Base-by-base conservation (phyloP, 257 asterid species). In the Coffea canephora region DNA sequence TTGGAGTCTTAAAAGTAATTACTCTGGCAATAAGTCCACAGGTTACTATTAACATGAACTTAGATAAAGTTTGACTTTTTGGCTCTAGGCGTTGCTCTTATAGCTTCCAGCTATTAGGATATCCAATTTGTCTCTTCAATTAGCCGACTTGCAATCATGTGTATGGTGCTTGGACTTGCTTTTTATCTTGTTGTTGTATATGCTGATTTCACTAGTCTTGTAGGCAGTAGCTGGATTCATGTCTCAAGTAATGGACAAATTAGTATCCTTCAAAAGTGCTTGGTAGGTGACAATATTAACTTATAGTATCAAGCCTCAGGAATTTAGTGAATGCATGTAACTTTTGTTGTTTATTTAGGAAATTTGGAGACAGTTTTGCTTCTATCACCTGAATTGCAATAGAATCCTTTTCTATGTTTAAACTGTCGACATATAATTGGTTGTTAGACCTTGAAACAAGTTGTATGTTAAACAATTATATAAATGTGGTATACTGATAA, bases 221-320 rank as follows among this genome's bases (percentile, higher is more conserved):
- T 82, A 91, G 96, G 96, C 87, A 61, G 86, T 88, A 74, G 91
- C 92, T 65, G 90, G 80, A 62, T 88, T 89, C 83, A 89, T 91
- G 93, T 88, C 91, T 70, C 87, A 76, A 86, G 87, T 80, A 36
- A 82, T 86, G 78, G 87, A 87, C 55, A 66, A 80, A 75, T 89
- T 94, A 49, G 78, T 71, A 43, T 78, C 89, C 77, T 88, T 90
- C 76, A 84, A 86, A 27, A 27, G 27, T 27, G 27, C 27, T 27
- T 27, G 27, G 27, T 27, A 27, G 27, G 27, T 27, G 27, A 27
- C 27, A 27, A 27, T 27, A 27, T 27, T 27, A 27, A 27, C 27
- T 27, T 27, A 27, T 27, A 27, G 27, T 27, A 27, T 27, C 27
- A 27, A 27, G 27, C 27, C 27, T 27, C 27, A 27, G 27, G 27